Base-by-base conservation (phyloP, 2,329 filamentous ascomycete species). In the Peltaster fructicola region DNA sequence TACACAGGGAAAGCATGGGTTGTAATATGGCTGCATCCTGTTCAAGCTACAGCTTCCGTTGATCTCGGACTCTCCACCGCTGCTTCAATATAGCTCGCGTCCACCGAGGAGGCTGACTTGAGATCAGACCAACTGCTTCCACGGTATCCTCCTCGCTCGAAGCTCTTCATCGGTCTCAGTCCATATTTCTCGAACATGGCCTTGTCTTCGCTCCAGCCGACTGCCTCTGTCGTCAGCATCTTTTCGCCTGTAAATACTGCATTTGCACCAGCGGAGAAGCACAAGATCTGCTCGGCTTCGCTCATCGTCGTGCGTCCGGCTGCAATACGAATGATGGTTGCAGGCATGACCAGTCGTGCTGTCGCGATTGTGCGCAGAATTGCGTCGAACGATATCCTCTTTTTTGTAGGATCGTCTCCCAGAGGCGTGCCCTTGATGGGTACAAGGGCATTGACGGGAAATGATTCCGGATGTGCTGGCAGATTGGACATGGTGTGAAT, bases 221-320 rank as follows among this genome's bases (percentile, higher is more conserved):
- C 84, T 47, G 80, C 90, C 29, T 82, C 78, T 0, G 82, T 92
- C 4, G 82, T 92, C 53, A 91, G 51, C 82, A 92, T 91, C 63
- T 85, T 91, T 57, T 92, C 82, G 6, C 82, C 82, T 0, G 82
- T 92, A 47, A 92, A 92, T 16, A 92, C 75, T n/a, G 82, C 82
- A 41, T 92, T 92, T 1, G 82, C 82, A 8, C 82, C 82, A 0
- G 81, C 80, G 66, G 79, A 73, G 56, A 91, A 92, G 52, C 81
- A 91, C 36, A 85, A 49, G 8, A 80, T 73, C 54, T 92, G 82
- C 57, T 91, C 75, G 53, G 88, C 80, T 54, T 92, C 82, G 4
- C 68, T 65, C 66, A 92, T 75, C 8, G 73, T 78, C 47, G 79
- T 82, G 22, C 82, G 62, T 3, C 82, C 82, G 0, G 82, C 82